phyloP scores from a whole-genome alignment of 306 rosid genomes.

The Neltuma alba region DNA sequence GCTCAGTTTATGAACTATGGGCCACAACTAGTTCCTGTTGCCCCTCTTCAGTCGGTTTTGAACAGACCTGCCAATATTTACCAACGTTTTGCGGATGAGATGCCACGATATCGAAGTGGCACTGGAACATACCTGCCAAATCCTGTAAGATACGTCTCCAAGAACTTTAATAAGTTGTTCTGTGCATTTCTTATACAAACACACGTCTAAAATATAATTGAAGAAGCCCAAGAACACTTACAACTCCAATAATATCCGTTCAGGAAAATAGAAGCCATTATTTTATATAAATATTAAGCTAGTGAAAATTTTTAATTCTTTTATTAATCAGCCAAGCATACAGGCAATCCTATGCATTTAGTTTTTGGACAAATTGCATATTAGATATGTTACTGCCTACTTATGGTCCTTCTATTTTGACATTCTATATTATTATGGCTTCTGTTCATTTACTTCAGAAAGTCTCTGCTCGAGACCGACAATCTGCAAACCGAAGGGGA shows the following conservation, averaged over 20 bases:
- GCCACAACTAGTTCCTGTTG: constrained; percentile 69
- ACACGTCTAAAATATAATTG: not conserved
- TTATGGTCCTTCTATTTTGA: not conserved
- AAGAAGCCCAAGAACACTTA: not conserved
- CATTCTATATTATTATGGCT: constrained; percentile 5
- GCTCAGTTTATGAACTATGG: constrained; percentile 68
- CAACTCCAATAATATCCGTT: not conserved
- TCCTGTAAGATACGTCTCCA: constrained; percentile 72
- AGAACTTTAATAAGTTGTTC: not conserved
- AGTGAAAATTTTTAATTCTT: not conserved
- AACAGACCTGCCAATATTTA: constrained; percentile 72
- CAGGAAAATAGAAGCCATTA: not conserved
- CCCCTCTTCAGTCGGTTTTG: constrained; percentile 72
- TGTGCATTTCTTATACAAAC: not conserved
- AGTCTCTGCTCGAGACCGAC: constrained; percentile 74
- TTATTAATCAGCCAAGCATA: not conserved
- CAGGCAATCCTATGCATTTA: not conserved
- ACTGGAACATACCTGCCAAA: constrained; percentile 95
- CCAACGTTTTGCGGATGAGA: constrained; percentile 76
- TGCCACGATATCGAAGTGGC: constrained; percentile 88
- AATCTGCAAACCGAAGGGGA: constrained; percentile 77
- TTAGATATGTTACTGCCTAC: not conserved
- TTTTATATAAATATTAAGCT: not conserved
- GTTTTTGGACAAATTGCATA: not conserved
- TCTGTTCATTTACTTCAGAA: constrained; percentile 55